These are phyloP conservation scores for Fusarium liriodendri DNA, from an alignment of 2,329 filamentous ascomycete species.

Conservation along the genomic window DNA sequence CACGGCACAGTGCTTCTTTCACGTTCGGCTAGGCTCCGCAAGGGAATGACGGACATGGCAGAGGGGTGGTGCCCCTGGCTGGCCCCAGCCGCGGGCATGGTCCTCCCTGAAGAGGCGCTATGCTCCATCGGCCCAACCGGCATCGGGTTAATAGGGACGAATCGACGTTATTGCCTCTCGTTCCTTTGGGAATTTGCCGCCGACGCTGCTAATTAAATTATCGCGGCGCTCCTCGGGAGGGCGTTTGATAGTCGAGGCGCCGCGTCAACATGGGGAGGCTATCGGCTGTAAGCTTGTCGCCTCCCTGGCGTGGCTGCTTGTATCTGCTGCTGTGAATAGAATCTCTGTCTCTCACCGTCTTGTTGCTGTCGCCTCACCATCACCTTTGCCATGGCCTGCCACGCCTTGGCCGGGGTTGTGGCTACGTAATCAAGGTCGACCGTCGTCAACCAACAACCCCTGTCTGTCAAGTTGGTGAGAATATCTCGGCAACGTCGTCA, in stretches of 20 bases:
- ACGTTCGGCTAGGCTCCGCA: conserved; percentile 22
- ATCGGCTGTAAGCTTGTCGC: conserved; percentile 17
- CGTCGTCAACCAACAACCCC: conserved; percentile 15
- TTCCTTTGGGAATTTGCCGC: conserved; percentile 13
- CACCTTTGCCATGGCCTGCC: conserved; percentile 25
- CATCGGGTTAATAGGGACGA: conserved; percentile 32
- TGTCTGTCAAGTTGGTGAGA: conserved; percentile 19
- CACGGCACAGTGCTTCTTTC: conserved; percentile 22
- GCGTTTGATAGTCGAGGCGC: conserved; percentile 19
- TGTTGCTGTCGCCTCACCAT: conserved; percentile 20
- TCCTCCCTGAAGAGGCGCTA: conserved; percentile 25
- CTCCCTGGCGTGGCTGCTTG: conserved; percentile 16
- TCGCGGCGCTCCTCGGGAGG: conserved; percentile 20
- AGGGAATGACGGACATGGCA: conserved; percentile 27
- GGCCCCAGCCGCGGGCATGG: conserved; percentile 5
- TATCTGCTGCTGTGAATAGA: background rate
- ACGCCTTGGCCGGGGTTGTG: conserved; percentile 13
- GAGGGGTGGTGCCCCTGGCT: conserved; percentile 32
- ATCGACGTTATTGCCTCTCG: conserved; percentile 19
- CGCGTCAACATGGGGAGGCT: conserved; percentile 7
- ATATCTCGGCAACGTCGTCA: conserved; percentile 35
- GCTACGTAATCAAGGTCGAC: conserved; percentile 25
- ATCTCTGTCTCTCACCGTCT: conserved; percentile 29
- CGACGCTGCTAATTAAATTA: conserved; percentile 35
- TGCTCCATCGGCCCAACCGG: conserved; percentile 34